These are phyloP conservation scores for Carex littledalei DNA, from an alignment of 176 grass and related monocot species.

Conservation along the genomic window DNA sequence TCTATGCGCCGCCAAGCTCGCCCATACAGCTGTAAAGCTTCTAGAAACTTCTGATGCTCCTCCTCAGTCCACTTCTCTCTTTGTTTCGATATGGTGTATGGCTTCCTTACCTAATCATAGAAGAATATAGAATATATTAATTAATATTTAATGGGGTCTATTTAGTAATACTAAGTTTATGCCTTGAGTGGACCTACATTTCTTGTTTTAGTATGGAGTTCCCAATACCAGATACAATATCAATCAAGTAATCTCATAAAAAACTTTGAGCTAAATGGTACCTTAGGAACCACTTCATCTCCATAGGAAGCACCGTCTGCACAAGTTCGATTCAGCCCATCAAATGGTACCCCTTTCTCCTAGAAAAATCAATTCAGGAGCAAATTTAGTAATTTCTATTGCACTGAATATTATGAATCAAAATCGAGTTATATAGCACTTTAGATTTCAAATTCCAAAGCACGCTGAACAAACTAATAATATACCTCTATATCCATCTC, in stretches of 20 bases:
- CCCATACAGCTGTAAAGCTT: constrained; percentile 72
- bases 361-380: not conserved
- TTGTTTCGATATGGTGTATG: constrained; percentile 82
- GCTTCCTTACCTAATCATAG: constrained; percentile 59
- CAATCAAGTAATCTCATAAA: not conserved
- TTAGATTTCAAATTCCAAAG: not conserved
- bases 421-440: not conserved
- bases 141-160: not conserved
- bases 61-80: constrained; percentile 91
- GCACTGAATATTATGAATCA: not conserved
- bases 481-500: not conserved
- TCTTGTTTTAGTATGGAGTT: not conserved
- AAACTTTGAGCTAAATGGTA: not conserved
- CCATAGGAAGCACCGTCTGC: not conserved
- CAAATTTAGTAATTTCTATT: not conserved
- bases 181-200: not conserved
- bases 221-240: not conserved
- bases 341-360: not conserved
- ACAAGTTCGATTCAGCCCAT: not conserved
- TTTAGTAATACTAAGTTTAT: not conserved
- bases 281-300: constrained; percentile 24
- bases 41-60: constrained; percentile 79
- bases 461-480: not conserved
- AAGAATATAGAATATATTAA: not conserved
- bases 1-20: constrained; percentile 87